These are phyloP conservation scores for Ascosphaera aggregata DNA, from an alignment of 2,329 filamentous ascomycete genomes.

Conservation along the genomic window DNA sequence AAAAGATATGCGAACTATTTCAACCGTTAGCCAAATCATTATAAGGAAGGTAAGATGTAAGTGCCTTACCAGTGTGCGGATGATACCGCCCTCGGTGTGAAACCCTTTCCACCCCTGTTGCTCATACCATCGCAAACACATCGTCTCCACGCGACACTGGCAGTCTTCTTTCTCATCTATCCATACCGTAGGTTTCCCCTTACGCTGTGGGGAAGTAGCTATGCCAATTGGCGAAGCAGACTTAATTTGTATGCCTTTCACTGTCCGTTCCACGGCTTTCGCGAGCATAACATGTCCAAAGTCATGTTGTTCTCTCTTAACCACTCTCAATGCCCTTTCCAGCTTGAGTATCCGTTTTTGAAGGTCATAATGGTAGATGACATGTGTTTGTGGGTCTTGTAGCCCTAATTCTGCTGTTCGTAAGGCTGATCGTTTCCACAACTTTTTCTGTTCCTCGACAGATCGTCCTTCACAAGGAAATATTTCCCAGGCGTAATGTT, in stretches of 20 bases:
- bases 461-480: slow-evolving; percentile 24
- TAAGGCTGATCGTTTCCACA: slow-evolving; percentile 58
- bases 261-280: slow-evolving; percentile 49
- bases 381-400: slow-evolving; percentile 68
- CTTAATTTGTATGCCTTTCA: slow-evolving; percentile 47
- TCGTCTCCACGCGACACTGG: slow-evolving; percentile 74
- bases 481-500: slow-evolving; percentile 68
- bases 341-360: slow-evolving; percentile 87
- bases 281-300: slow-evolving; percentile 66
- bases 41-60: neutral
- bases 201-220: slow-evolving; percentile 7
- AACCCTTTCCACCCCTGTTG: slow-evolving; percentile 79
- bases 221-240: slow-evolving; percentile 5
- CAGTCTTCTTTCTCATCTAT: slow-evolving; percentile 48
- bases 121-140: slow-evolving; percentile 79
- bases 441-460: slow-evolving; percentile 45
- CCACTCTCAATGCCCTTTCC: slow-evolving; percentile 60
- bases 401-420: slow-evolving; percentile 68
- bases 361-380: slow-evolving; percentile 83
- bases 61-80: slow-evolving; percentile 45
- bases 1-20: slow-evolving; percentile 73
- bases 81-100: slow-evolving; percentile 74
- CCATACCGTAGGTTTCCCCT: slow-evolving; percentile 49
- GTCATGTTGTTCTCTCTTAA: slow-evolving; percentile 72
- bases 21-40: neutral